Conservation (phyloP, 768 basidiomycete genomes). For the Rhodotorula taiwanensis region DNA sequence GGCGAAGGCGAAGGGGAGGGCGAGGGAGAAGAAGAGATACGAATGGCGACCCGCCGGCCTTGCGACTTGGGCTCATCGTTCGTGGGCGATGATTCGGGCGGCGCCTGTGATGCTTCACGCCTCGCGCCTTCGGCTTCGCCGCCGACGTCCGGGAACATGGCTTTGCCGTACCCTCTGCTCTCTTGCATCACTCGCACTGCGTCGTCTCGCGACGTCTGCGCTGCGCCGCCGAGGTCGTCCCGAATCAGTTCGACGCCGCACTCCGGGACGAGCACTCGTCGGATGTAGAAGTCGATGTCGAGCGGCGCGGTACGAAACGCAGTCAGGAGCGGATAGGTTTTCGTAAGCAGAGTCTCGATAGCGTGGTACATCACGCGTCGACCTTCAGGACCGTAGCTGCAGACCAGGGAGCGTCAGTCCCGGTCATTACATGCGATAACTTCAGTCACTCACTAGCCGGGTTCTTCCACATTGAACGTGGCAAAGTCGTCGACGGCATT, state of each 20-base stretch:
- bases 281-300: slow-evolving; percentile 66
- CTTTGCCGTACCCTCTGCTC: slow-evolving; percentile 73
- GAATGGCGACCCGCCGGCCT: too few species aligned
- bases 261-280: slow-evolving; percentile 83
- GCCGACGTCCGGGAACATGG: slow-evolving; percentile 65
- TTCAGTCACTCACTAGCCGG: slow-evolving; percentile 75
- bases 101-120: neutral
- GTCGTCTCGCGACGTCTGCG: slow-evolving; percentile 40
- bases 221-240: slow-evolving; percentile 53
- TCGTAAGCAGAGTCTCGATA: slow-evolving; percentile 62
- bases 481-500: slow-evolving; percentile 65
- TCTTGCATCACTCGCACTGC: slow-evolving; percentile 62
- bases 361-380: slow-evolving; percentile 72
- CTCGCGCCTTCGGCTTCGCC: neutral
- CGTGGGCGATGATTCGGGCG: too few species aligned
- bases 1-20: too few species aligned
- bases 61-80: too few species aligned
- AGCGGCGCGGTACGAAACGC: slow-evolving; percentile 52
- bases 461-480: slow-evolving; percentile 72
- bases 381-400: slow-evolving; percentile 78
- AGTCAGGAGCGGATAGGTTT: slow-evolving; percentile 50
- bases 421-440: neutral
- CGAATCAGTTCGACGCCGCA: slow-evolving; percentile 72
- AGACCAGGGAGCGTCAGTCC: slow-evolving; percentile 3
- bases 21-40: too few species aligned